These are phyloP conservation scores for Hylodesmum podocarpum DNA, from an alignment of 306 rosid species.

Conservation along the genomic window DNA sequence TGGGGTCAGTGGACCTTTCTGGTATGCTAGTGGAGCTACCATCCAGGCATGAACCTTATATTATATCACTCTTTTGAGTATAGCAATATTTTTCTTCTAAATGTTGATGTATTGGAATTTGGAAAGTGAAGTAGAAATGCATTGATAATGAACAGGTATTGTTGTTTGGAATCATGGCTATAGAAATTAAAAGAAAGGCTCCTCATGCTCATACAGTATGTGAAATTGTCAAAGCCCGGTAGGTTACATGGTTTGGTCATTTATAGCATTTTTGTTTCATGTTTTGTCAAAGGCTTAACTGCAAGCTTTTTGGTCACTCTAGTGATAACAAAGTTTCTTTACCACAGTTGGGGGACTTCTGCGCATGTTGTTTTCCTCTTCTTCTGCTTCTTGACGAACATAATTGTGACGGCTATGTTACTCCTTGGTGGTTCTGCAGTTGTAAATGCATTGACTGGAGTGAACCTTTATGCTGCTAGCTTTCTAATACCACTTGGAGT, in stretches of 20 bases:
- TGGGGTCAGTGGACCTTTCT: slow-evolving; percentile 93
- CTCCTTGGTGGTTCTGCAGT: slow-evolving; percentile 98
- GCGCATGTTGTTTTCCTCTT: slow-evolving; percentile 80
- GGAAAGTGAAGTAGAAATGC: slow-evolving; percentile 1
- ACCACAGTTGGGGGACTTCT: slow-evolving; percentile 82
- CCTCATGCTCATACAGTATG: slow-evolving; percentile 94
- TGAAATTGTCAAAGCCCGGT: slow-evolving; percentile 95
- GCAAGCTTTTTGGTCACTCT: slow-evolving; percentile 1
- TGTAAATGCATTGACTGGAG: slow-evolving; percentile 90
- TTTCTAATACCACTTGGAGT: slow-evolving; percentile 95
- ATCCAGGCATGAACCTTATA: slow-evolving; percentile 64
- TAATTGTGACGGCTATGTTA: slow-evolving; percentile 90
- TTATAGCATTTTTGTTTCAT: neutral
- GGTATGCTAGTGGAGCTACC: slow-evolving; percentile 99
- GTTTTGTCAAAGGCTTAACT: neutral
- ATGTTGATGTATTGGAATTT: neutral
- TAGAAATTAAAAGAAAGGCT: slow-evolving; percentile 96
- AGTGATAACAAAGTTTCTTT: slow-evolving; percentile 20
- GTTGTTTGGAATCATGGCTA: slow-evolving; percentile 90
- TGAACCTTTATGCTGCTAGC: slow-evolving; percentile 92
- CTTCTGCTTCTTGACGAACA: slow-evolving; percentile 88
- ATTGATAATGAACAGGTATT: slow-evolving; percentile 55
- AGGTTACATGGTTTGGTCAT: slow-evolving; percentile 26
- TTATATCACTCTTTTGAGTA: neutral
- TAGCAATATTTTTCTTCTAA: neutral